Percentiles rank a stretch among this genome's conserved stretches.
Evolutionary conservation across 2,329 filamentous ascomycete genomes (phyloP).

Genomic region (Penicillium sp.): DNA sequence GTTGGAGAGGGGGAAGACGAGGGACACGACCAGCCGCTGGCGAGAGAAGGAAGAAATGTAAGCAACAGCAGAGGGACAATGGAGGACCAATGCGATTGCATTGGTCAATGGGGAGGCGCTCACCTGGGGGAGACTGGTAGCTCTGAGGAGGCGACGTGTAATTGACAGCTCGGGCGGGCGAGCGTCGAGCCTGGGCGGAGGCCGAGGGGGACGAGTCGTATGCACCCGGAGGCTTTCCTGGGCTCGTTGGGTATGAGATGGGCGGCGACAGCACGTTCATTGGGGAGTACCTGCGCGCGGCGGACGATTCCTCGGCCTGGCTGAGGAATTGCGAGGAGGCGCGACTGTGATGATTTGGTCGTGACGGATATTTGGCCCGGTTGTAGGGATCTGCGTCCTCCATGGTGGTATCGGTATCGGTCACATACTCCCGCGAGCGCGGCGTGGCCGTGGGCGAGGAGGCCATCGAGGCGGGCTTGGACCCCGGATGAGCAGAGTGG

Average conservation of each 20-base stretch:
- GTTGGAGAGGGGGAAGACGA: conserved; percentile 68
- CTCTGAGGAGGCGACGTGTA: conserved; percentile 53
- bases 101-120: conserved; percentile 15
- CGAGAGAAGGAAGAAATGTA: neutral
- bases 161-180: conserved; percentile 62
- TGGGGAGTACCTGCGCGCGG: conserved; percentile 87
- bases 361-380: conserved; percentile 77
- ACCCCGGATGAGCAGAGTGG: conserved; percentile 35
- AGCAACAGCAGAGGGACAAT: neutral
- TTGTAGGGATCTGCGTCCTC: conserved; percentile 84
- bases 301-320: conserved; percentile 66
- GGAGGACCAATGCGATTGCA: neutral
- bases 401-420: conserved; percentile 75
- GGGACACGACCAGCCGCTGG: conserved; percentile 45
- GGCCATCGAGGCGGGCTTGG: conserved; percentile 49
- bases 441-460: conserved; percentile 54
- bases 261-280: conserved; percentile 85
- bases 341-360: conserved; percentile 65
- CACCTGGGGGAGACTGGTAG: conserved; percentile 56
- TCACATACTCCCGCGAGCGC: conserved; percentile 58
- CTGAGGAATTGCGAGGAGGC: conserved; percentile 66
- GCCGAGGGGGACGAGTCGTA: conserved; percentile 49
- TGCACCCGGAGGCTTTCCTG: conserved; percentile 47
- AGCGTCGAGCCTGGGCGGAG: conserved; percentile 59
- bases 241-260: conserved; percentile 67